phyloP scores from a whole-genome alignment of 768 basidiomycete species.

The Leccinum arenicola region DNA sequence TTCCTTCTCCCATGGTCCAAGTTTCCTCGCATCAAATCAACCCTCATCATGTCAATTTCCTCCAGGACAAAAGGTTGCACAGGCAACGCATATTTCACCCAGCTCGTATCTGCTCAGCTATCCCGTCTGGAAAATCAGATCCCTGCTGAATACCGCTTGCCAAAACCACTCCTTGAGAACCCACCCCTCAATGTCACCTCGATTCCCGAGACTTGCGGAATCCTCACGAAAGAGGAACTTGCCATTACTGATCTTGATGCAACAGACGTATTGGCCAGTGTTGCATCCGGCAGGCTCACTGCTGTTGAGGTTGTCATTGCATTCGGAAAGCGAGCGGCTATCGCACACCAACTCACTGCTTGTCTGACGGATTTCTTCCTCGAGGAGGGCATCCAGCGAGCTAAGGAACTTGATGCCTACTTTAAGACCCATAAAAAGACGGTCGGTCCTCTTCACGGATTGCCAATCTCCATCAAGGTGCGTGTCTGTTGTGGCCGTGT shows the following conservation, averaged over 20 bases:
- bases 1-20: background rate
- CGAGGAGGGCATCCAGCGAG: conserved; percentile 39
- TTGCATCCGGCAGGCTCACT: conserved; percentile 31
- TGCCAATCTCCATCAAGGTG: conserved; percentile 42
- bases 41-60: conserved; percentile 17
- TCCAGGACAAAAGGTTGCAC: conserved; percentile 22
- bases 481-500: background rate
- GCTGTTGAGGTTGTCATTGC: conserved; percentile 42
- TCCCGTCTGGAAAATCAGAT: conserved; percentile 25
- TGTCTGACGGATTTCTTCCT: conserved; percentile 46
- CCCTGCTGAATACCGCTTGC: conserved; percentile 18
- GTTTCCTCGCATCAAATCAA: background rate
- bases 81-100: conserved; percentile 20
- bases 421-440: conserved; percentile 36
- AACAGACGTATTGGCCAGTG: conserved; percentile 28
- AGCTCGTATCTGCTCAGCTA: conserved; percentile 17
- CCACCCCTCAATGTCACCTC: conserved; percentile 32
- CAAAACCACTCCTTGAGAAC: conserved; percentile 15
- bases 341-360: conserved; percentile 46
- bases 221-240: conserved; percentile 33
- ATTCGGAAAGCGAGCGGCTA: conserved; percentile 48
- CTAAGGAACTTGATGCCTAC: conserved; percentile 41
- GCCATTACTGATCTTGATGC: conserved; percentile 37
- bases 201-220: conserved; percentile 32
- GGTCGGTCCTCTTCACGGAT: conserved; percentile 43